A percentile compares a stretch with the other conserved stretches of the same genome.
phyloP scores from a whole-genome alignment of 2,329 filamentous ascomycete genomes.

The Dactylella cylindrospora region DNA sequence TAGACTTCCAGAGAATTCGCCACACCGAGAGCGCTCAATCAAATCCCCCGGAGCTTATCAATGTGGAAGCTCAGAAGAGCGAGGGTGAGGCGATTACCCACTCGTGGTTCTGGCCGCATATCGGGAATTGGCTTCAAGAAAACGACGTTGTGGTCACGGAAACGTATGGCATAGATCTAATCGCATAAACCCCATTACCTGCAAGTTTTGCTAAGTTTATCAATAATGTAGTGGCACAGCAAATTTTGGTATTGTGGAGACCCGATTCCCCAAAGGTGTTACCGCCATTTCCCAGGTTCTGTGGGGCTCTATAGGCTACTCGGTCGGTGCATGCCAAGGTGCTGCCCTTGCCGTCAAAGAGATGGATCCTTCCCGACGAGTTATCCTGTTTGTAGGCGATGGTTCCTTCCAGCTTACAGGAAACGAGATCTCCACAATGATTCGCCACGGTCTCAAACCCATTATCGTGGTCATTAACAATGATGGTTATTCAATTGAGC shows the following conservation, averaged over 20 bases:
- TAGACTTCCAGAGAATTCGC: slow-evolving; percentile 35
- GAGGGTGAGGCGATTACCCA: slow-evolving; percentile 62
- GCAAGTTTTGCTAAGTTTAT: neutral
- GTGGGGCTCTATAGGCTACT: slow-evolving; percentile 68
- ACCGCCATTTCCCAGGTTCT: slow-evolving; percentile 78
- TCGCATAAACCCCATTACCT: neutral
- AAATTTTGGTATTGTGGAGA: slow-evolving; percentile 86
- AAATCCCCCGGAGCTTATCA: slow-evolving; percentile 54
- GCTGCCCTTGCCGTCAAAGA: slow-evolving; percentile 76
- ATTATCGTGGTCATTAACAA: slow-evolving; percentile 88
- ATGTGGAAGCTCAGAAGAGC: slow-evolving; percentile 54
- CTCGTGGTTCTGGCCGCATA: slow-evolving; percentile 73
- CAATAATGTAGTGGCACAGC: slow-evolving; percentile 63
- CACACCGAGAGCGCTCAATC: slow-evolving; percentile 39
- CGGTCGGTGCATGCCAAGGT: slow-evolving; percentile 64
- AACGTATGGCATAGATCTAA: slow-evolving; percentile 55
- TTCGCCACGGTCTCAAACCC: slow-evolving; percentile 70
- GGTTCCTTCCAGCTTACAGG: slow-evolving; percentile 82
- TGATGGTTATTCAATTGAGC: slow-evolving; percentile 85
- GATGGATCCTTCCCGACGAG: slow-evolving; percentile 60
- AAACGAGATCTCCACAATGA: slow-evolving; percentile 82
- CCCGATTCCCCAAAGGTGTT: slow-evolving; percentile 74
- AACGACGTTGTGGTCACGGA: slow-evolving; percentile 81
- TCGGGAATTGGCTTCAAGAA: slow-evolving; percentile 70
- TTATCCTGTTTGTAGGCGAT: slow-evolving; percentile 85